Evolutionary conservation across 225 moss, liverwort and hornwort species (phyloP), one percentile per base, ranked within the genome.

Genomic region (Bryoerythrophyllum caledonicum): DNA sequence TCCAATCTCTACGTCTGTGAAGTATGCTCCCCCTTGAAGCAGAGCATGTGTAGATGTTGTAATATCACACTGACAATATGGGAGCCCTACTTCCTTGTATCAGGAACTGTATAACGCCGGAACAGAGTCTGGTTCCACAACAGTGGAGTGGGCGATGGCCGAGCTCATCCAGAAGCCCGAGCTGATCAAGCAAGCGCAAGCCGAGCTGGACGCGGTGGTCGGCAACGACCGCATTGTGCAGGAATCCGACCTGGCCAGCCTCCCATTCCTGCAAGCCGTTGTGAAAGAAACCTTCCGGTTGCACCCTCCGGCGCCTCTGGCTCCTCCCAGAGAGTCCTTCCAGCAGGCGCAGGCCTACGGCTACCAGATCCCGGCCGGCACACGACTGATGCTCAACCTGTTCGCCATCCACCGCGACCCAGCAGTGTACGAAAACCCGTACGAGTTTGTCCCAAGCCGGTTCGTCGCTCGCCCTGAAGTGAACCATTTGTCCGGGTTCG

Each of bases 101-200:
- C 85, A 94, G 91, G 94, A 94, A 43, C 11, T 90, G 9, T 82
- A 84, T 14, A 74, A 83, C 1, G 92, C 82, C 3, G 87, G 87
- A 52, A 87, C 84, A 9, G 92, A 90, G 14, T 85, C 87, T 0
- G 76, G 79, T 19, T 80, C 90, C 4, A 82, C 41, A 1, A 84
- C 87, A 41, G 71, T 81, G 4, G 81, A 76, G 51, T 94, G 92
- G 94, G 88, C 87, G 8, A 75, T 92, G 74, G 81, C 87, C 3
- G 90, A 92, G 65, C 77, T 94, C 2, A 79, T 86, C 3, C 23
- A 61, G 19, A 74, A 81, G 38, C 88, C 92, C 0, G 65, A 78
- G 1, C 37, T 85, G 0, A 34, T 85, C 0, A 10, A 41, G 25
- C 79, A 53, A 63, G 80, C 80, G 4, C 89, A 84, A 56, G 64